Base-by-base conservation (phyloP, 139 green algal genomes). In the Spirogloea muscicola region DNA sequence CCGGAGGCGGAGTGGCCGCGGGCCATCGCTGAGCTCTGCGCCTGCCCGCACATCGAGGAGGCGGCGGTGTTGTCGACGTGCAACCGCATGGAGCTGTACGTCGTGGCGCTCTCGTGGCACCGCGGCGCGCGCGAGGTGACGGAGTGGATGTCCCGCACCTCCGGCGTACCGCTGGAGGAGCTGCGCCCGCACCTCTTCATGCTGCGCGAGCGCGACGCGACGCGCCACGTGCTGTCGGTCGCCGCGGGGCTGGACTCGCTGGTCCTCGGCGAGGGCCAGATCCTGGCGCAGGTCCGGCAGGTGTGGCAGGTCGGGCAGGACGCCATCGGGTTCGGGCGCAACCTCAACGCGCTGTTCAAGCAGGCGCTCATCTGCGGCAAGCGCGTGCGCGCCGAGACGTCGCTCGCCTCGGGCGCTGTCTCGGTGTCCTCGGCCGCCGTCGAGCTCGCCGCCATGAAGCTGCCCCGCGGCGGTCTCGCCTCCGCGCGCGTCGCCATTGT, bases 11-110 rank as follows among this genome's bases (percentile, higher is more conserved):
- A 97, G 85, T 97, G 91, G 91, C 88, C 90, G 0, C 85, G 89
- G 3, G 92, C 92, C 3, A 97, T 97, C 72, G 84, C 89, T 48
- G 91, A 97, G 90, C 89, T 99, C 0, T 89, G 79, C 64, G 48
- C 68, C 29, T 96, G 89, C 74, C 94, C 94, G 0, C 94, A 99
- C 84, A 94, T 99, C 18, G 93, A 98, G 84, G 94, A 99, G 86
- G 94, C 94, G 1, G 94, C 82, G 2, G 89, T 98, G n/a, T 85
- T 99, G 38, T 96, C 88, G 31, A 99, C 94, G 16, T 99, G 94
- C 89, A 99, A 99, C 86, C 89, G 94, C 52, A 95, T 99, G 92
- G 94, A 99, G 72, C 84, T 99, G 4, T 98, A 98, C 63, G 87
- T 95, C 1, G 89, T 97, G n/a, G 94, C 84, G 1, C 82, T 96